These are phyloP conservation scores for Phoma herbarum DNA, from an alignment of 2,329 filamentous ascomycete species.

Conservation along the genomic window DNA sequence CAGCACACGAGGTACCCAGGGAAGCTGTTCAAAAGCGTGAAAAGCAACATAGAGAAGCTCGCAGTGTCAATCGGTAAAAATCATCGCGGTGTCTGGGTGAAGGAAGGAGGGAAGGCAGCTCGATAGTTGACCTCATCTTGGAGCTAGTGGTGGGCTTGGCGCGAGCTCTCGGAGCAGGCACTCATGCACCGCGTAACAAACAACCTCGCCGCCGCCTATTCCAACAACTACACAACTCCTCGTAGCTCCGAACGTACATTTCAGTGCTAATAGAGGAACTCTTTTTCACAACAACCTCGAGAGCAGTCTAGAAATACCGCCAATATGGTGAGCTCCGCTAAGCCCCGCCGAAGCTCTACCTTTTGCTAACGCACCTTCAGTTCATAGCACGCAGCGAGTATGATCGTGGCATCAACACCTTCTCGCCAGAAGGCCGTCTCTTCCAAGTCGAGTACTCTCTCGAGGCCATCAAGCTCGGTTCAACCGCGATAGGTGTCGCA, in stretches of 20 bases:
- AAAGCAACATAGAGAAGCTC: not conserved
- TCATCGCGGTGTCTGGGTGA: not conserved
- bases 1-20: not conserved
- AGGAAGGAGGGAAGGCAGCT: not conserved
- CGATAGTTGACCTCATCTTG: slow-evolving; percentile 10
- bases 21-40: not conserved
- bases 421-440: slow-evolving; percentile 98
- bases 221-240: slow-evolving; percentile 4
- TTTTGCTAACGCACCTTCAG: slow-evolving; percentile 54
- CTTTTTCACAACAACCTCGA: not conserved
- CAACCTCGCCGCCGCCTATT: slow-evolving; percentile 19
- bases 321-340: slow-evolving; percentile 45
- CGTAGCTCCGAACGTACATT: not conserved
- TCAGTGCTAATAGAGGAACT: not conserved
- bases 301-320: slow-evolving; percentile 21
- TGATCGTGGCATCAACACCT: slow-evolving; percentile 99
- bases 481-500: slow-evolving; percentile 96
- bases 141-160: slow-evolving; percentile 16
- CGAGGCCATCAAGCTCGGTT: slow-evolving; percentile 99
- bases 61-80: not conserved
- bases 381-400: slow-evolving; percentile 99
- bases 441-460: slow-evolving; percentile 99
- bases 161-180: slow-evolving; percentile 18
- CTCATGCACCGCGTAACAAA: slow-evolving; percentile 20
- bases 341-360: slow-evolving; percentile 41